Percentiles rank a stretch among this genome's conserved stretches.
Conservation (phyloP, 345 rosid genomes). For the Arabidopsis suecica region DNA sequence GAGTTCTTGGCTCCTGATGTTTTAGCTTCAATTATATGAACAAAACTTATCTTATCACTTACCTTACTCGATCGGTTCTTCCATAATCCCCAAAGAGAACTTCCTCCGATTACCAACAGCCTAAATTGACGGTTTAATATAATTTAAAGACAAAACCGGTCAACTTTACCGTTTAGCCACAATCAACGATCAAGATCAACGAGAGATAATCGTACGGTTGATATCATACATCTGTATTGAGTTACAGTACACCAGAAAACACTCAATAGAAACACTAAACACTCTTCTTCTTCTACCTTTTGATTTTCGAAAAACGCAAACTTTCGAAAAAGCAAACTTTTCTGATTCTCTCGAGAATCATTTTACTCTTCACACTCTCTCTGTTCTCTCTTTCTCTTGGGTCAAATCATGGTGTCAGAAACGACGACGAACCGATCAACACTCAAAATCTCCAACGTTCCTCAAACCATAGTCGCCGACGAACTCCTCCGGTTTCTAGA, state of each 20-base stretch:
- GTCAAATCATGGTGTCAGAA: constrained; percentile 30
- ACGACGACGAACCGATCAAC: constrained; percentile 54
- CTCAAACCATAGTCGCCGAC: constrained; percentile 63
- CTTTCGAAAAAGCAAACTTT: constrained; percentile 5
- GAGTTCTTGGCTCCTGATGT: background rate
- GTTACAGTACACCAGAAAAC: background rate
- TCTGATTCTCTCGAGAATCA: constrained; percentile 25
- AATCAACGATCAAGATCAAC: constrained; percentile 13
- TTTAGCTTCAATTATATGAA: background rate
- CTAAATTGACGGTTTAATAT: background rate
- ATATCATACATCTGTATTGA: background rate
- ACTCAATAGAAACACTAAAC: background rate
- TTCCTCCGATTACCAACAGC: background rate
- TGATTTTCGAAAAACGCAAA: background rate
- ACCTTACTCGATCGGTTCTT: background rate
- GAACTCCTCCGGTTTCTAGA: constrained; percentile 73
- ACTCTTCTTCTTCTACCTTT: background rate
- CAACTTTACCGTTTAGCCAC: background rate
- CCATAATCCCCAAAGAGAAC: background rate
- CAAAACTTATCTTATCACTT: background rate
- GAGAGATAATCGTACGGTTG: background rate
- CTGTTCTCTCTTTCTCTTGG: background rate
- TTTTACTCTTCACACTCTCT: background rate
- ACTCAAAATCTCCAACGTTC: constrained; percentile 62
- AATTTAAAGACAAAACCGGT: background rate